Conservation (phyloP, 129 eudicot species). For the Saussurea involucrata region DNA sequence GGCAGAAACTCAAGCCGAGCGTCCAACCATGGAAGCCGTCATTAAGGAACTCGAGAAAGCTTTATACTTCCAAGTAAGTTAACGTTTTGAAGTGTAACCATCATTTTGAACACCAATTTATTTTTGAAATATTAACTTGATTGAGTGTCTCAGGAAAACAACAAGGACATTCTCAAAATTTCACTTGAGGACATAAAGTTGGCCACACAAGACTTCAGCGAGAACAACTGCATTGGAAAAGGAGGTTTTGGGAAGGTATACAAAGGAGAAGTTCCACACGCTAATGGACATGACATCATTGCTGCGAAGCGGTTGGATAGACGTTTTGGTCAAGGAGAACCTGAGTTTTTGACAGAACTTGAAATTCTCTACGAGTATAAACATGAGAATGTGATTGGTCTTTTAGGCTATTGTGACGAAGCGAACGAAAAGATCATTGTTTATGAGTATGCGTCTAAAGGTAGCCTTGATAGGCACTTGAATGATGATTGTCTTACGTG, state of each 20-base stretch:
- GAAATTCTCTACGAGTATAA: background rate
- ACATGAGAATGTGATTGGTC: background rate
- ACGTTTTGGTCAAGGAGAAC: background rate
- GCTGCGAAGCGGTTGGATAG: background rate
- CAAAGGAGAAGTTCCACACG: background rate
- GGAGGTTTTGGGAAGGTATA: constrained; percentile 3
- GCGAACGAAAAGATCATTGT: background rate
- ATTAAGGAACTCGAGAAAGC: background rate
- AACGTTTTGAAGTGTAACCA: background rate
- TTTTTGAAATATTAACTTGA: background rate
- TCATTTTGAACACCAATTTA: too few relatives aligned
- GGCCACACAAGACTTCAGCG: background rate
- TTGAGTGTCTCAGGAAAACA: background rate
- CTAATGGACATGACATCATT: background rate
- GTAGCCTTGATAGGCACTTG: background rate
- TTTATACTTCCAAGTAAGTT: background rate
- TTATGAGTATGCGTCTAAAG: background rate
- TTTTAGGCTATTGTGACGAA: background rate
- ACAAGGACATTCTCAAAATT: background rate
- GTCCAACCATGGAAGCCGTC: background rate
- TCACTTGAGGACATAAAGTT: background rate
- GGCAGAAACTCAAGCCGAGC: background rate
- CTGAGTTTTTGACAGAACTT: background rate
- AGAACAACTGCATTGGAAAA: background rate
- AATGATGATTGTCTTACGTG: background rate